Base-by-base conservation (phyloP, 306 rosid species). In the Quercus robur region DNA sequence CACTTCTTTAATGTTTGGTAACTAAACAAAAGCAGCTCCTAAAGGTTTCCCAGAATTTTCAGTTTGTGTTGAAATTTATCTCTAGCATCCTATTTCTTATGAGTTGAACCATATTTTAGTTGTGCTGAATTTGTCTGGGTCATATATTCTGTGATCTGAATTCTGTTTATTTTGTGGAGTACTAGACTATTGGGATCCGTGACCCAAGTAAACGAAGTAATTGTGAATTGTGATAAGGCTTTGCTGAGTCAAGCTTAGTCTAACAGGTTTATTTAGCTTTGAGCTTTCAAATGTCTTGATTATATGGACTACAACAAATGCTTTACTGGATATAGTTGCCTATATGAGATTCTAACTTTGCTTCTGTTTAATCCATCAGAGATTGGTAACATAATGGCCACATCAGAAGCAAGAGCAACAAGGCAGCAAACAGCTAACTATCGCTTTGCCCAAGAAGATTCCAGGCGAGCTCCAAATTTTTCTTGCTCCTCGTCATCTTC, bases 321-420 rank as follows among this genome's bases (percentile, higher is more conserved):
- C 58, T 62, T 30, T 63, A 10, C 52, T 4, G 75, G 25, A 51
- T 75, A 26, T 46, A 20, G 67, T 59, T 35, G 71, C 18, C 41
- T 31, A 52, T 26, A 41, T 70, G 20, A 25, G 30, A n/a, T 56
- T 77, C 4, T 55, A 38, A 19, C 68, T 52, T 75, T 77, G 20
- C 74, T 62, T 4, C 35, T 55, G 56, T 23, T 55, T 52, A 57
- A 66, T 30, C 51, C 11, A 49, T 59, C 62, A 5, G 56, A 55
- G 81, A 73, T 67, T 57, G 55, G 20, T 52, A 57, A 73, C 56
- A 64, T 49, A 67, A 85, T 85, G 88, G 81, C 84, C 15, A 64
- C 80, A 38, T 67, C 82, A 28, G 84, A 66, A 66, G 88, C 81
- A 35, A 80, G 74, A 67, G 81, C 74, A 26, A 64, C 57, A 56